Evolutionary conservation across 257 asterid species (phyloP), one percentile per base, ranked within the genome.

Genomic region (Nemophila menziesii): DNA sequence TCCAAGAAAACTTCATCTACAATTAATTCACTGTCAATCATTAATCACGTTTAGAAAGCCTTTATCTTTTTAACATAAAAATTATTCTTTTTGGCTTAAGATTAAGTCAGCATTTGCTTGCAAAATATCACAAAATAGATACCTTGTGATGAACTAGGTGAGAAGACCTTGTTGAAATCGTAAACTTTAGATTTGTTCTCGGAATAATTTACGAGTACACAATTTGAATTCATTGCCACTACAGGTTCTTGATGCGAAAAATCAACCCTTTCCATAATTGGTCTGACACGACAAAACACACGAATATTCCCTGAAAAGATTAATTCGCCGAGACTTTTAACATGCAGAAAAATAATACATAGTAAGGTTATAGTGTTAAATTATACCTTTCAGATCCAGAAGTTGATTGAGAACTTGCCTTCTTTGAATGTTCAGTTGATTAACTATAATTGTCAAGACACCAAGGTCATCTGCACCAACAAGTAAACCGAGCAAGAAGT

Each of bases 351-450:
- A 4, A 24, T 24, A 4, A 24, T 24, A 24, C 12, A 2, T 29
- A n/a, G n/a, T n/a, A n/a, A n/a, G n/a, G n/a, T n/a, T n/a, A n/a
- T n/a, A n/a, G n/a, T n/a, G n/a, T 9, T 9, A 24, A 7, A 26
- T 22, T 5, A 16, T 33, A 55, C 62, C 62, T 56, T 56, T 56
- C 42, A 56, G 46, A 15, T 56, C 62, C 2, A 56, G 48, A 44
- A 48, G 47, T 4, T 56, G 49, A 48, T 48, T 56, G 39, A 56
- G 55, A 24, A 19, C 8, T 1, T 47, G 33, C 13, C 50, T 39
- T 16, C 55, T 47, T 11, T 47, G 43, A 11, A 46, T 5, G 11
- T 56, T 48, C 22, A 48, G 26, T 21, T 38, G 46, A 37, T 39
- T 20, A 41, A 56, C 16, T 5, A 34, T 26, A 8, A n/a, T 24